Base-by-base conservation (phyloP, 2,329 filamentous ascomycete genomes). In the Nothomitra cinnamomea region DNA sequence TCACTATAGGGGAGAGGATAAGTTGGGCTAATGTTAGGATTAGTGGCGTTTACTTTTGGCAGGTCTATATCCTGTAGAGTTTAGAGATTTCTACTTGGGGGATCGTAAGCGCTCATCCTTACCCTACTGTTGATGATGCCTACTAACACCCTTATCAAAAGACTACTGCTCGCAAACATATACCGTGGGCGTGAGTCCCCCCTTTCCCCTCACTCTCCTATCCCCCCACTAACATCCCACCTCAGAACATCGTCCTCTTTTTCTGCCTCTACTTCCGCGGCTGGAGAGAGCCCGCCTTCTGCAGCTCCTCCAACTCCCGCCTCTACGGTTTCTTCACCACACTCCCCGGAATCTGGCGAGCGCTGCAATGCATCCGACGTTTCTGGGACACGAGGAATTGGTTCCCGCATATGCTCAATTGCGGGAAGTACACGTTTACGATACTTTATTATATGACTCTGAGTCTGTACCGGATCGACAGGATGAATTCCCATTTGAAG, bases 141-240 rank as follows among this genome's bases (percentile, higher is more conserved):
- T 48, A 17, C 24, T 17, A 17, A 15, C 17, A n/a, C n/a, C 2
- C 25, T 28, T 48, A 6, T 48, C 28, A 4, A 32, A 4, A 48
- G 45, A 96, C 74, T 95, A 94, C 67, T 96, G 90, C 67, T 96
- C 92, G 2, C 73, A 94, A 54, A 94, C 89, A 4, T 98, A 98
- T 66, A 78, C 83, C 15, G 86, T 87, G 67, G 83, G 86, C 56
- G 86, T 90, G 74, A 71, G 84, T 78, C 5, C 1, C 13, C 42
- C 28, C 40, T 48, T 41, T n/a, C 10, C 35, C 17, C 4, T n/a
- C 21, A 22, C 3, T 12, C 43, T 4, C 28, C 6, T 10, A 41
- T 40, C 6, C 17, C 12, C 8, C 13, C 35, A 51, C 19, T 42
- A 35, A 51, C 56, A 8, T 19, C 2, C 5, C 53, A 49, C 42